phyloP scores from a whole-genome alignment of 2,329 filamentous ascomycete genomes.

The Penicillium sp. region DNA sequence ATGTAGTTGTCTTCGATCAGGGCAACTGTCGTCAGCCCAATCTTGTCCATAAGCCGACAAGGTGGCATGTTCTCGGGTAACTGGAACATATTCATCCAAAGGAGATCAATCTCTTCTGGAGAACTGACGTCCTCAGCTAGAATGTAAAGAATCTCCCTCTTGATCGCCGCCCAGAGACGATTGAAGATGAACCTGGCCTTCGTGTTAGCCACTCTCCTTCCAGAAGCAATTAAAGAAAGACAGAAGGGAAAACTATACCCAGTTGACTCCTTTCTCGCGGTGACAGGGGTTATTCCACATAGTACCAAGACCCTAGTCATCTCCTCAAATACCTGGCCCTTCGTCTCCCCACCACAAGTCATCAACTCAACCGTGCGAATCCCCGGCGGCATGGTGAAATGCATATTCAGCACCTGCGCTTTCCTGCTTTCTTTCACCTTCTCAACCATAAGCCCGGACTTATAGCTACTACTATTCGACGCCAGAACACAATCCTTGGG shows the following conservation, averaged over 20 bases:
- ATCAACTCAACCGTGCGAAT: conserved; percentile 57
- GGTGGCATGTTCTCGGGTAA: conserved; percentile 32
- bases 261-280: conserved; percentile 54
- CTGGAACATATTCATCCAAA: conserved; percentile 47
- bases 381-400: conserved; percentile 56
- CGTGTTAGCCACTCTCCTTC: not conserved
- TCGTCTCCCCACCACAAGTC: conserved; percentile 52
- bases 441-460: conserved; percentile 53
- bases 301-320: conserved; percentile 45
- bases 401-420: conserved; percentile 51
- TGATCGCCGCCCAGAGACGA: conserved; percentile 61
- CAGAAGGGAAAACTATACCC: conserved; percentile 30
- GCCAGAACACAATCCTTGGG: conserved; percentile 54
- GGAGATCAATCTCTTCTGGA: conserved; percentile 53
- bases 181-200: conserved; percentile 56
- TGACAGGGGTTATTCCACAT: conserved; percentile 50
- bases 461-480: conserved; percentile 59
- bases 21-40: conserved; percentile 59
- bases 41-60: conserved; percentile 51
- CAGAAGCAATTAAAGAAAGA: not conserved
- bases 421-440: conserved; percentile 35
- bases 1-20: conserved; percentile 61
- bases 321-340: conserved; percentile 50
- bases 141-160: conserved; percentile 57
- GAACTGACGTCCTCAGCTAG: conserved; percentile 55